These are phyloP conservation scores for Corymbia calophylla DNA, from an alignment of 441 rosid genomes.

Conservation along the genomic window DNA sequence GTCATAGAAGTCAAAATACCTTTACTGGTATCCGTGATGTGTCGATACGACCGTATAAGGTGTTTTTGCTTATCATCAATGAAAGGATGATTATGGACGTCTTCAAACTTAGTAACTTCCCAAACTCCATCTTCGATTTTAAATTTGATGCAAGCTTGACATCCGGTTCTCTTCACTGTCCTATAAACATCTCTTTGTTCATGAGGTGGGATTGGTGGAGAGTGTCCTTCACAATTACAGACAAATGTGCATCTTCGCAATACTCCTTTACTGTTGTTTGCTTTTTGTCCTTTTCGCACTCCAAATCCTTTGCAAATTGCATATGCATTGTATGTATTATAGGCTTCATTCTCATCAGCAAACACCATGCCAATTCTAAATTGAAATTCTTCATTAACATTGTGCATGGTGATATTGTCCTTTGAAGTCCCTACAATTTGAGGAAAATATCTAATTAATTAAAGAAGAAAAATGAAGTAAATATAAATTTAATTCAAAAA, in stretches of 20 bases:
- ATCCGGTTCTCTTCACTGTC: neutral
- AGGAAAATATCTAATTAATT: neutral
- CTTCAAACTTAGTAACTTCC: neutral
- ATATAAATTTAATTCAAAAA: too few relatives aligned
- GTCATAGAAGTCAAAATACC: neutral
- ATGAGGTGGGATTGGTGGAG: neutral
- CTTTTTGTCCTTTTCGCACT: neutral
- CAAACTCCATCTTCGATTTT: rapidly evolving
- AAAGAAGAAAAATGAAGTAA: too few relatives aligned
- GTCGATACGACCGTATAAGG: rapidly evolving
- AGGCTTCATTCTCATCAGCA: neutral
- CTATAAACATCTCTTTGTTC: neutral
- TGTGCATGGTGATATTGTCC: neutral
- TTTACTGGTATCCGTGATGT: neutral
- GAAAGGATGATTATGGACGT: neutral
- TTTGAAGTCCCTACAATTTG: too few relatives aligned
- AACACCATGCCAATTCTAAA: neutral
- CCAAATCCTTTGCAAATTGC: neutral
- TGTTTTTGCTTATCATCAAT: neutral
- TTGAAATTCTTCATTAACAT: neutral
- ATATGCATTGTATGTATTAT: neutral
- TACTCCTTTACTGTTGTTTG: rapidly evolving
- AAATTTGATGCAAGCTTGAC: neutral
- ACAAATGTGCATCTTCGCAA: neutral
- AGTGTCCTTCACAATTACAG: neutral